Conservation (phyloP, 805 yeast genomes). For the Myxozyma sirexii region DNA sequence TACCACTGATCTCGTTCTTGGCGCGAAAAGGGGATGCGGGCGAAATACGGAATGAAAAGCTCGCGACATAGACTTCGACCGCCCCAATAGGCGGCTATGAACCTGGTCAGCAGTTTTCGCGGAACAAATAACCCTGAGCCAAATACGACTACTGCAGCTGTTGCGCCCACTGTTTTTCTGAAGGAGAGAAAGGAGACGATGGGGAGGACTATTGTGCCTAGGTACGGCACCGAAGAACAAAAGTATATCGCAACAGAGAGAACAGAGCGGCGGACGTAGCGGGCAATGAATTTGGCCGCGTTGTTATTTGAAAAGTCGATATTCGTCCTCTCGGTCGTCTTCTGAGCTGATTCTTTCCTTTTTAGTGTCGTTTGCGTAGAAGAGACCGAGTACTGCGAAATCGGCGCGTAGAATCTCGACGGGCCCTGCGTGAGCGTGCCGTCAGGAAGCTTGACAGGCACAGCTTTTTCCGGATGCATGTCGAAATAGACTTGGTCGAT, state of each 20-base stretch:
- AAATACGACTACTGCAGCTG: slow-evolving; percentile 48
- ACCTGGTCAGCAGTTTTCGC: slow-evolving; percentile 42
- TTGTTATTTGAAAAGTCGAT: slow-evolving; percentile 3
- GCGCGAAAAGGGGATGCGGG: slow-evolving; percentile 49
- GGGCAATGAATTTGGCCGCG: slow-evolving; percentile 36
- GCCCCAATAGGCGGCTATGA: slow-evolving; percentile 53
- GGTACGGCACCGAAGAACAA: slow-evolving; percentile 47
- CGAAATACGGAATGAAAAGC: slow-evolving; percentile 55
- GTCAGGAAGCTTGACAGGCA: neutral
- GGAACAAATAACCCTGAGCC: slow-evolving; percentile 45
- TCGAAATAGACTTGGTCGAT: slow-evolving; percentile 46
- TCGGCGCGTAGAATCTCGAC: slow-evolving; percentile 25
- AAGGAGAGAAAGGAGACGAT: slow-evolving; percentile 50
- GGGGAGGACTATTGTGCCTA: slow-evolving; percentile 51
- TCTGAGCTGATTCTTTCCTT: neutral
- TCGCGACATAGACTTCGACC: slow-evolving; percentile 50
- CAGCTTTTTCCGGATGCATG: slow-evolving; percentile 47
- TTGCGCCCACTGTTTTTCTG: slow-evolving; percentile 51
- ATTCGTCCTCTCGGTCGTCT: neutral
- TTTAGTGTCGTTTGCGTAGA: neutral
- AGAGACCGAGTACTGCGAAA: slow-evolving; percentile 17
- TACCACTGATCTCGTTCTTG: slow-evolving; percentile 52
- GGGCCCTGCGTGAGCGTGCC: neutral
- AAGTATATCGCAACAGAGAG: slow-evolving; percentile 43
- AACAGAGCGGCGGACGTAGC: slow-evolving; percentile 40